Conservation (phyloP, 2,329 filamentous ascomycete species). For the Fusarium liriodendri region DNA sequence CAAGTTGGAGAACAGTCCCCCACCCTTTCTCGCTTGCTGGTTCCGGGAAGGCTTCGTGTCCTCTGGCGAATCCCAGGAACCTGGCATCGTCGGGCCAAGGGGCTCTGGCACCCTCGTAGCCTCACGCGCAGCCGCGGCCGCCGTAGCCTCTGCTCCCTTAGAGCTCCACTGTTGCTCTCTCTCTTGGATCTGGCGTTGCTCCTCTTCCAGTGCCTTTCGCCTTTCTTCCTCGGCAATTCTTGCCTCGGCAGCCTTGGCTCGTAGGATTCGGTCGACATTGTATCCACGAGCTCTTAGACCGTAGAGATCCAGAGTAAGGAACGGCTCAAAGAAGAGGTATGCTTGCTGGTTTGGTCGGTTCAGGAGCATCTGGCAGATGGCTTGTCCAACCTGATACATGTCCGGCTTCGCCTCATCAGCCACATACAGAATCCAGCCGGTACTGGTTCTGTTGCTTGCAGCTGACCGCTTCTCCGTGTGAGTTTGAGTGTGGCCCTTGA, state of each 20-base stretch:
- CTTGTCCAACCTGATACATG: constrained; percentile 92
- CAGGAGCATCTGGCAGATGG: constrained; percentile 83
- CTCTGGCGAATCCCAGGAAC: constrained; percentile 77
- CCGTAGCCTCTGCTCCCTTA: constrained; percentile 47
- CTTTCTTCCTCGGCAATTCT: constrained; percentile 87
- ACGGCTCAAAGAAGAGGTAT: constrained; percentile 89
- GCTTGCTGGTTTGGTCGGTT: constrained; percentile 88
- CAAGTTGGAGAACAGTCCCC: constrained; percentile 75
- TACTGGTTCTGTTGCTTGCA: constrained; percentile 66
- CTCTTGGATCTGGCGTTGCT: constrained; percentile 75
- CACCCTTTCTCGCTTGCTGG: constrained; percentile 55
- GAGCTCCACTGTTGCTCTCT: constrained; percentile 58
- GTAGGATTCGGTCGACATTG: constrained; percentile 94
- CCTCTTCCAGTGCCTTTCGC: constrained; percentile 77
- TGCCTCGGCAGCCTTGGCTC: constrained; percentile 87
- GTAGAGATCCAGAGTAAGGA: constrained; percentile 85
- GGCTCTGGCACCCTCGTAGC: constrained; percentile 55
- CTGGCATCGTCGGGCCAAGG: constrained; percentile 71
- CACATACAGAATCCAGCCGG: constrained; percentile 79
- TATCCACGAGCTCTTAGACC: constrained; percentile 89
- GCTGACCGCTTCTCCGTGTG: constrained; percentile 82
- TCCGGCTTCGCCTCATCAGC: constrained; percentile 76
- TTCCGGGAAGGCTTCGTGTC: constrained; percentile 49
- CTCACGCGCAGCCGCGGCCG: constrained; percentile 53
- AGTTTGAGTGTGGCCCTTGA: constrained; percentile 75